Evolutionary conservation across 192 early-diverging fungal genomes (phyloP).

Genomic region (Endogone sp.): DNA sequence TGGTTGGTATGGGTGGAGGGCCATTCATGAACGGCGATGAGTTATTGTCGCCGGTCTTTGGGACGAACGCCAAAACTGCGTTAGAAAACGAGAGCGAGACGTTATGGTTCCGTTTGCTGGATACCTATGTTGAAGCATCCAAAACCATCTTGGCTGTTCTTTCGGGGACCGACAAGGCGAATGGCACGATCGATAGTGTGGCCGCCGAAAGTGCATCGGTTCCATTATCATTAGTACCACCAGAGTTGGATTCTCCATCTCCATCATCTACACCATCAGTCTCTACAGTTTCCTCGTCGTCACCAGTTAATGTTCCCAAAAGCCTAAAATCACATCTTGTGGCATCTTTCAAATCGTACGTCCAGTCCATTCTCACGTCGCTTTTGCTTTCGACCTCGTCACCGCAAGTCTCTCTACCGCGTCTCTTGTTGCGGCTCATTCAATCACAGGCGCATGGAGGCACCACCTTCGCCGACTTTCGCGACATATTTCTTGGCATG

Average conservation of each 20-base stretch:
- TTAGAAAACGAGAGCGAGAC: conserved; percentile 44
- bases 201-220: neutral
- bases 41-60: neutral
- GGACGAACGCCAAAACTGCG: neutral
- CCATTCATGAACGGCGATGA: conserved; percentile 3
- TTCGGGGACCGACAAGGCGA: neutral
- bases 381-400: conserved; percentile 52
- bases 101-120: conserved; percentile 52
- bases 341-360: conserved; percentile 49
- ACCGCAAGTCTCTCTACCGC: conserved; percentile 52
- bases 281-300: neutral
- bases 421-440: conserved; percentile 48
- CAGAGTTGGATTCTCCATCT: conserved; percentile 23
- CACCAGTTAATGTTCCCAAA: conserved; percentile 3
- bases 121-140: conserved; percentile 53
- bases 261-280: conserved; percentile 12
- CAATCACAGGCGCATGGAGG: conserved; percentile 42
- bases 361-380: conserved; percentile 54
- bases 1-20: neutral
- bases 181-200: neutral
- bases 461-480: conserved; percentile 51
- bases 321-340: conserved; percentile 35
- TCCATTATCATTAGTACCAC: conserved; percentile 21
- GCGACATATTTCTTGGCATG: conserved; percentile 58
- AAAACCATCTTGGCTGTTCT: conserved; percentile 32